Base-by-base conservation (phyloP, 2,329 filamentous ascomycete species). In the Ophiosphaerella korrae region DNA sequence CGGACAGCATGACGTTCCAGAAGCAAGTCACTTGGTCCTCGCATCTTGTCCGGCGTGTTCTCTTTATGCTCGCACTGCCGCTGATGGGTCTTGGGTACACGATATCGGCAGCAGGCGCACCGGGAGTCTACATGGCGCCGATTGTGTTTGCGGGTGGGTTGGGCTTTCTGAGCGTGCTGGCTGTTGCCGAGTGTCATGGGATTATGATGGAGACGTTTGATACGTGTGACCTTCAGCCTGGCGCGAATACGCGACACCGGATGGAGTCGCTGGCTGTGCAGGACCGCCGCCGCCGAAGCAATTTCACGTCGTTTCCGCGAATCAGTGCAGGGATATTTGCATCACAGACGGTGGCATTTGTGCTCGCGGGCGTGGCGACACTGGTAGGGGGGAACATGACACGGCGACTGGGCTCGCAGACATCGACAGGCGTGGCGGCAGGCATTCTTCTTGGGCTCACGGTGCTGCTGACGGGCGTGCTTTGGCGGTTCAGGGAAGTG, bases 131-230 rank as follows among this genome's bases (percentile, higher is more conserved):
- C 48, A 80, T 81, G n/a, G 75, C 87, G 0, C 89, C 88, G 3
- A 85, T 86, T 3, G 67, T 87, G 2, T 85, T 91, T 58, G 86
- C 87, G 0, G 82, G 81, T 1, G 68, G 84, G 3, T 81, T 91
- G 12, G 88, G 87, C 0, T 90, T 90, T 61, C 75, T 91, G 5
- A 88, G 86, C 1, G 87, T 85, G 44, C 81, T 93, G 8, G 88
- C 88, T 1, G 85, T 90, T 39, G 84, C 88, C 2, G 89, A 92
- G 72, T 91, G 88, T 71, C 84, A 88, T 57, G 88, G 88, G 1
- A 75, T 92, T 29, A 82, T 92, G 67, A 92, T 92, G 88, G 88
- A 92, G 66, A 87, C 86, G 0, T 92, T 88, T 69, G 89, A 92
- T 68, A 89, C 86, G n/a, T 90, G 87, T 35, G 89, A 92, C 69